phyloP scores from a whole-genome alignment of 1,284 basidiomycete genomes.

The Cutaneotrichosporon sp. region DNA sequence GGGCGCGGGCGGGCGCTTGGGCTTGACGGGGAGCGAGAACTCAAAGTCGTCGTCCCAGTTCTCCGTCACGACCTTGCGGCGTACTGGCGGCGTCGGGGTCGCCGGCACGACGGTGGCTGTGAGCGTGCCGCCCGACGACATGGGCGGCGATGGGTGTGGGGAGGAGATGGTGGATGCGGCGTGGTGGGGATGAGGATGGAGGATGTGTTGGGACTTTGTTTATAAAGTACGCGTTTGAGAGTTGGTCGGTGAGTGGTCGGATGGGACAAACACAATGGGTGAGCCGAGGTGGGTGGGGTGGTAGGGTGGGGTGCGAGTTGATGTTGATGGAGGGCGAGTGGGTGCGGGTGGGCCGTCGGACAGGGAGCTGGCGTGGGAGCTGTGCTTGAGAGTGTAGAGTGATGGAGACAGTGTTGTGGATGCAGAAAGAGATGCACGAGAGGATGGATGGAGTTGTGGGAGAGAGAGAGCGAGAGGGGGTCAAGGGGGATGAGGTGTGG shows the following conservation, averaged over 20 bases:
- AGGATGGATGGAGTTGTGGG: too few species aligned
- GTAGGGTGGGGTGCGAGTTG: not conserved
- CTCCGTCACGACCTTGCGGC: constrained; percentile 29
- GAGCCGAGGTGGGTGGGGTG: not conserved
- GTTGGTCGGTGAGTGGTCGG: not conserved
- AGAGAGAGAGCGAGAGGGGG: not conserved
- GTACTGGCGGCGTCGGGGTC: not conserved
- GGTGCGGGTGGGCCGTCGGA: not conserved
- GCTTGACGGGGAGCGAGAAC: constrained; percentile 29
- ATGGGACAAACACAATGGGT: not conserved
- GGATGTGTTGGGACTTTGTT: not conserved
- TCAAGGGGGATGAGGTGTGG: not conserved
- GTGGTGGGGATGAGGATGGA: not conserved
- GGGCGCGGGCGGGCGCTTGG: constrained; percentile 3
- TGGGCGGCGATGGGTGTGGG: not conserved
- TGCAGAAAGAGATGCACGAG: not conserved
- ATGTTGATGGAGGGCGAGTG: not conserved
- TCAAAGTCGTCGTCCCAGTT: constrained; percentile 55
- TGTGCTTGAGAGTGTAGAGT: not conserved
- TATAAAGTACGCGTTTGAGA: not conserved
- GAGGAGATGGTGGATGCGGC: not conserved
- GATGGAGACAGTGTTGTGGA: not conserved
- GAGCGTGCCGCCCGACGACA: constrained; percentile 9
- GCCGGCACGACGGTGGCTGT: constrained; percentile 3
- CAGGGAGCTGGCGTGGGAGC: not conserved